Percentiles rank a stretch among this genome's conserved stretches.
phyloP scores from a whole-genome alignment of 2,329 filamentous ascomycete genomes.

The Endothia cerciana region DNA sequence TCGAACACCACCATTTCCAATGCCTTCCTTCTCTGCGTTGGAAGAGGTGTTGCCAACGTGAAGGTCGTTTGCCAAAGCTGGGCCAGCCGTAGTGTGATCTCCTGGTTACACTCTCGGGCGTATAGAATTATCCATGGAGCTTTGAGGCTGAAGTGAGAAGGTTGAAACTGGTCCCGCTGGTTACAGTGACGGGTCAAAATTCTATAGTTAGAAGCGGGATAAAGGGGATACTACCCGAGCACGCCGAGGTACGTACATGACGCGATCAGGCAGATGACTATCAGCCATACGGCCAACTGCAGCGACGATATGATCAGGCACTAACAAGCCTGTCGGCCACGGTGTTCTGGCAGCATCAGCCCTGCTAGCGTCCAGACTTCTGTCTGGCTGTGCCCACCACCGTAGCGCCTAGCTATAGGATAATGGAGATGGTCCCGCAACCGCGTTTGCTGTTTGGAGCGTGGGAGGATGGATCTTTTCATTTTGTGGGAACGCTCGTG shows the following conservation, averaged over 20 bases:
- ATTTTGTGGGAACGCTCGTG: conserved; percentile 5
- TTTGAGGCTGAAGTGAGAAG: background rate
- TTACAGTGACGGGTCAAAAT: background rate
- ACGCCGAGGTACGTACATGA: background rate
- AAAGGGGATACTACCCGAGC: too few relatives aligned
- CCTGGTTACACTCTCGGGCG: background rate
- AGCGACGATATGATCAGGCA: background rate
- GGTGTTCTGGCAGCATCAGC: background rate
- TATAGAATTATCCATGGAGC: background rate
- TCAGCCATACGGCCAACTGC: background rate
- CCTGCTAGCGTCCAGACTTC: too few relatives aligned
- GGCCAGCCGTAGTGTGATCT: background rate
- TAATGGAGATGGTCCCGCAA: too few relatives aligned
- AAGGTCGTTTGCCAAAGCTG: background rate
- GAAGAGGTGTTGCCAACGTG: background rate
- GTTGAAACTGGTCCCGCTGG: conserved; percentile 6
- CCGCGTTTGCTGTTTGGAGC: background rate
- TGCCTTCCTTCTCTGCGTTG: background rate
- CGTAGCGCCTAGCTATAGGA: too few relatives aligned
- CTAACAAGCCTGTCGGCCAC: conserved; percentile 9
- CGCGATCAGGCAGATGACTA: background rate
- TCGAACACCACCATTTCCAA: background rate
- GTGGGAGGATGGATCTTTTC: background rate
- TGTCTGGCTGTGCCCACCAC: too few relatives aligned
- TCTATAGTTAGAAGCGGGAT: conserved; percentile 7